Evolutionary conservation across 768 basidiomycete genomes (phyloP).

Genomic region (Calocybe indica): DNA sequence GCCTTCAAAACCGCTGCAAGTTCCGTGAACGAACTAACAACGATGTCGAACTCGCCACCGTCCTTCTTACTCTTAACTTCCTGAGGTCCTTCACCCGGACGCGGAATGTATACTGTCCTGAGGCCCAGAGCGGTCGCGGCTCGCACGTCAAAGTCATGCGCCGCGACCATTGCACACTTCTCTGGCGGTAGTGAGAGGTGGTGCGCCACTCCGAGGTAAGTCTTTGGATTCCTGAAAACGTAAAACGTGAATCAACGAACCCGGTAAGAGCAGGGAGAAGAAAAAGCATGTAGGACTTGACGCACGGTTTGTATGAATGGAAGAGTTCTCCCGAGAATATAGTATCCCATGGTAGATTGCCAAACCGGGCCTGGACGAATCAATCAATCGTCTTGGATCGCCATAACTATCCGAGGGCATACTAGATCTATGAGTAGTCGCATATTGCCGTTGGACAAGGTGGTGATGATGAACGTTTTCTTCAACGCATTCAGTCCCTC

Average conservation of each 20-base stretch:
- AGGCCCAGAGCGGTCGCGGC: conserved; percentile 48
- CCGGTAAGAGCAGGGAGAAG: not conserved
- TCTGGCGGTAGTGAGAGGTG: conserved; percentile 45
- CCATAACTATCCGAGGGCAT: conserved; percentile 3
- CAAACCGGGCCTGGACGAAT: conserved; percentile 47
- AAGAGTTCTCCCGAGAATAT: conserved; percentile 59
- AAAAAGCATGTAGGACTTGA: not conserved
- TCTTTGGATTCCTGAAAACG: conserved; percentile 37
- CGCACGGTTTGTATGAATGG: conserved; percentile 60
- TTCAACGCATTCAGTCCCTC: conserved; percentile 46
- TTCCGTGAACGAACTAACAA: conserved; percentile 46
- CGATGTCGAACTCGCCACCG: conserved; percentile 54
- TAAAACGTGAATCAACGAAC: not conserved
- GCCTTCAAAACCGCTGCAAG: conserved; percentile 27
- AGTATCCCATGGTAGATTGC: conserved; percentile 58
- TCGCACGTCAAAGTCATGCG: conserved; percentile 52
- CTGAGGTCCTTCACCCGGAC: conserved; percentile 29
- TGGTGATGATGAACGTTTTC: conserved; percentile 41
- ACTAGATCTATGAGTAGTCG: conserved; percentile 59
- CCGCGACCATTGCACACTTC: conserved; percentile 58
- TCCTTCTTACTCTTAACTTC: conserved; percentile 44
- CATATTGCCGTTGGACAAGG: conserved; percentile 62
- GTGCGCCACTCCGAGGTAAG: conserved; percentile 42
- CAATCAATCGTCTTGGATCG: not conserved
- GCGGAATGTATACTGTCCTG: conserved; percentile 53